Base-by-base conservation (phyloP, 495 filamentous ascomycete species). In the Tuber microsphaerosporum region DNA sequence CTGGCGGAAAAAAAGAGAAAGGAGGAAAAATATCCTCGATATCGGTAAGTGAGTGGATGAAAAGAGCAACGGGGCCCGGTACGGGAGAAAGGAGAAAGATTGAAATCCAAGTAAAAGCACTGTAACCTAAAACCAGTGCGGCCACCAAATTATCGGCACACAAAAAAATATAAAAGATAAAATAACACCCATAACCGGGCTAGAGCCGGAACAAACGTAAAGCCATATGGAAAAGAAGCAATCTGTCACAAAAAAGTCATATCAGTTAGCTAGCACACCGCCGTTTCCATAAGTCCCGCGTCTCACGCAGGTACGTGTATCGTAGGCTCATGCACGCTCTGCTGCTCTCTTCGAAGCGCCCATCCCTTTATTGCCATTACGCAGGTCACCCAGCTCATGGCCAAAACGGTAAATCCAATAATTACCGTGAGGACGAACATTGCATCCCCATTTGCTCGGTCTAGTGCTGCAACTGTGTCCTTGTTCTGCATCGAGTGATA, bases 381-480 rank as follows among this genome's bases (percentile, higher is more conserved):
- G 45, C 93, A 72, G 43, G 94, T 88, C 71, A 91, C 88, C 89
- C 92, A 95, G 0, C 93, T 91, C 93, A 97, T 95, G 48, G 97
- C 83, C 79, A 97, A 88, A 1, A 90, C 91, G 19, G 91, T 91
- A 56, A 94, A 81, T 6, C 94, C 94, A 88, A 97, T 91, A 41
- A 90, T 91, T 12, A 97, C 90, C 3, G 93, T 97, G 85, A 97
- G 95, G 75, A 92, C 88, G 84, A 97, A 97, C 94, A 97, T 97
- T 74, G 93, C 92, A 78, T 92, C 91, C 83, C 86, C 89, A 84
- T 42, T 89, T 84, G 82, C 93, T 89, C 56, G 87, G 87, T 96
- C 92, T 85, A 97, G 91, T n/a, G 91, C 87, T 14, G 86, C 83
- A 45, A 97, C 87, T 0, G 91, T 92, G 81, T 93, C 92, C 39